Conservation (phyloP, 345 rosid species). For the Euphorbia lathyris region DNA sequence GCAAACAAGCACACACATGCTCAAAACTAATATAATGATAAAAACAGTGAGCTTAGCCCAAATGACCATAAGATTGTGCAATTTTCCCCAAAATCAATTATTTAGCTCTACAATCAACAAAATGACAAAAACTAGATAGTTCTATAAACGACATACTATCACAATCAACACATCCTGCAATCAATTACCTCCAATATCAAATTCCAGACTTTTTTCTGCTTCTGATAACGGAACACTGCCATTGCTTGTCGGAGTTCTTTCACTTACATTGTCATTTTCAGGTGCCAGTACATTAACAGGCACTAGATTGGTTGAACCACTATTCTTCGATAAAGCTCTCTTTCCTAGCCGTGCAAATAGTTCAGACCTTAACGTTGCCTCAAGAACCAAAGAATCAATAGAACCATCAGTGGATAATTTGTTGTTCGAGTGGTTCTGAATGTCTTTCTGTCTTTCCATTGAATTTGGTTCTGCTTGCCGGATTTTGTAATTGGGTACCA, state of each 20-base stretch:
- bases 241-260: constrained; percentile 51
- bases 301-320: constrained; percentile 36
- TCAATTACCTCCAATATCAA: constrained; percentile 47
- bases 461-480: constrained; percentile 32
- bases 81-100: neutral
- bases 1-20: neutral
- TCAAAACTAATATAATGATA: neutral
- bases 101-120: constrained; percentile 6
- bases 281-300: constrained; percentile 45
- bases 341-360: constrained; percentile 62
- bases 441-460: constrained; percentile 29
- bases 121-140: neutral
- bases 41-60: neutral
- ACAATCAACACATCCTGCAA: neutral
- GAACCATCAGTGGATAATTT: constrained; percentile 27
- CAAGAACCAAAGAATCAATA: constrained; percentile 61
- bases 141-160: neutral
- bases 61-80: neutral
- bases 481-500: constrained; percentile 32
- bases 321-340: constrained; percentile 45
- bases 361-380: constrained; percentile 81
- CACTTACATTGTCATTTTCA: constrained; percentile 60
- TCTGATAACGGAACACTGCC: constrained; percentile 43
- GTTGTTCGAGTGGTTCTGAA: constrained; percentile 15
- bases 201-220: constrained; percentile 37